A percentile compares a stretch with the other conserved stretches of the same genome.
Evolutionary conservation across 2,329 filamentous ascomycete species (phyloP).

Genomic region (Leptographium lundbergii): DNA sequence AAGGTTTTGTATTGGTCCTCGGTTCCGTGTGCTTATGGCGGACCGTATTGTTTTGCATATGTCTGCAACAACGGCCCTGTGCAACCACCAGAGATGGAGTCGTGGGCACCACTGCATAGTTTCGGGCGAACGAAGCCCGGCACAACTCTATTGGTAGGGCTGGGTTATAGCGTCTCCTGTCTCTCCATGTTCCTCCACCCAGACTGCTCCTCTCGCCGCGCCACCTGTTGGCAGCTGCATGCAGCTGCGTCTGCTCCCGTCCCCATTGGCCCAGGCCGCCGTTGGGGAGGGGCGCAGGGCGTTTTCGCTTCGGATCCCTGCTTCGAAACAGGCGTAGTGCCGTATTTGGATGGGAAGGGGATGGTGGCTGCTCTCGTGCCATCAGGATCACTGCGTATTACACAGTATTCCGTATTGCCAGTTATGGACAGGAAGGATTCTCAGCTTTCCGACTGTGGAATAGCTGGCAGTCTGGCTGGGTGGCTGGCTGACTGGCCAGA

Average conservation of each 20-base stretch:
- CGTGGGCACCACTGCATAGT: background rate
- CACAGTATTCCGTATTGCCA: too few species aligned
- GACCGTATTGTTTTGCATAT: too few species aligned
- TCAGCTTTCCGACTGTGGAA: background rate
- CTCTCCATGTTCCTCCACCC: too few species aligned
- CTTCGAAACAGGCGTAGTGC: background rate
- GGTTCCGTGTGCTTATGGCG: background rate
- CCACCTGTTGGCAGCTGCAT: background rate
- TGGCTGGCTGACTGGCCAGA: background rate
- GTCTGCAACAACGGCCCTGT: background rate
- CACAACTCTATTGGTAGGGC: background rate
- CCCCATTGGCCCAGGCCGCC: background rate
- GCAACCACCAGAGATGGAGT: background rate
- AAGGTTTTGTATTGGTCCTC: background rate
- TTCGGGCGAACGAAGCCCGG: background rate
- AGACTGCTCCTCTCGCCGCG: background rate
- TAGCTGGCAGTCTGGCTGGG: background rate
- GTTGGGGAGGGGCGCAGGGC: background rate
- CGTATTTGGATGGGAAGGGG: too few species aligned
- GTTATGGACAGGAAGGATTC: background rate
- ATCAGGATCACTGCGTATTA: background rate
- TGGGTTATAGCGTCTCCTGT: too few species aligned
- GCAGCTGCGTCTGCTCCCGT: background rate
- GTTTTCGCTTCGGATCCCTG: background rate
- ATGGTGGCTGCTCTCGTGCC: too few species aligned